These are phyloP conservation scores for Margaritispora aquatica DNA, from an alignment of 495 filamentous ascomycete genomes.

Conservation along the genomic window DNA sequence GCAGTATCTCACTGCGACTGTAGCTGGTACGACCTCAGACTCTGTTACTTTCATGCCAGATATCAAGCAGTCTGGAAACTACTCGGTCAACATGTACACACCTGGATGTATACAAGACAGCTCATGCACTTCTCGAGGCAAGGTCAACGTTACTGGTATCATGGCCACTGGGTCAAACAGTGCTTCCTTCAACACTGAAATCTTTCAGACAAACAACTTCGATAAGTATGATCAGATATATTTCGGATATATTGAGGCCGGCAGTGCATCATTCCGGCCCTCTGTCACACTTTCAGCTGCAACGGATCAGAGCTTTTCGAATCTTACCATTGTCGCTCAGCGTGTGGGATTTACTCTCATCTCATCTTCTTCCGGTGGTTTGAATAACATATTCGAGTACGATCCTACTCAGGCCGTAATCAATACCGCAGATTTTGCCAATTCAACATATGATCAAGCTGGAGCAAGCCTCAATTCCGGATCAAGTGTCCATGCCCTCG, in stretches of 20 bases:
- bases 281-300: slow-evolving; percentile 71
- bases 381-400: slow-evolving; percentile 92
- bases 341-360: slow-evolving; percentile 71
- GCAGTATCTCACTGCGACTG: slow-evolving; percentile 66
- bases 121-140: slow-evolving; percentile 67
- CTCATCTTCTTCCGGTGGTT: slow-evolving; percentile 47
- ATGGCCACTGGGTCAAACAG: slow-evolving; percentile 45
- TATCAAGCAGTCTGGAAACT: slow-evolving; percentile 84
- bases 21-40: slow-evolving; percentile 47
- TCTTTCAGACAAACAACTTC: slow-evolving; percentile 83
- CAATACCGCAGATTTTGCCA: slow-evolving; percentile 54
- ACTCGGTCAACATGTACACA: slow-evolving; percentile 81
- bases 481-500: slow-evolving; percentile 61
- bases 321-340: slow-evolving; percentile 79
- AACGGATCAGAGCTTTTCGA: slow-evolving; percentile 48
- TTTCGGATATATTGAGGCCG: slow-evolving; percentile 74
- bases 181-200: slow-evolving; percentile 28
- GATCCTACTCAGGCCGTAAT: slow-evolving; percentile 56
- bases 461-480: slow-evolving; percentile 57
- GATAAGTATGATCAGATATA: slow-evolving; percentile 95
- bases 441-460: slow-evolving; percentile 67
- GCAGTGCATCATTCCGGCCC: slow-evolving; percentile 67
- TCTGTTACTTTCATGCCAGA: slow-evolving; percentile 78
- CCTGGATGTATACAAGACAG: slow-evolving; percentile 82
- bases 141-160: slow-evolving; percentile 70